A percentile compares a stretch with the other conserved stretches of the same genome.
Evolutionary conservation across 345 rosid genomes (phyloP).

Genomic region (Eucalyptus pauciflora): DNA sequence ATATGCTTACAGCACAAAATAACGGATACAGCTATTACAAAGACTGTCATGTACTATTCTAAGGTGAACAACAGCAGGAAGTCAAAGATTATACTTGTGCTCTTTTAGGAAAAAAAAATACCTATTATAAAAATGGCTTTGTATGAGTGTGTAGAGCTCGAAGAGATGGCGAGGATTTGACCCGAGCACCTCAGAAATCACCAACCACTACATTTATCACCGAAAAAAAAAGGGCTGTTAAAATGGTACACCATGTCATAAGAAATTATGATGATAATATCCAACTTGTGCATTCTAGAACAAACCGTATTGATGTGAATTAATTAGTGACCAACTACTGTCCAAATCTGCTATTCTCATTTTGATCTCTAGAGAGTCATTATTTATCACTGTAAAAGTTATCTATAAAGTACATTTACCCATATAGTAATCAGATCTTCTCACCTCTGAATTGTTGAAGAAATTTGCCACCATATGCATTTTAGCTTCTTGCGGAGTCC

Average conservation of each 20-base stretch:
- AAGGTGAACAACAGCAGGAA: background rate
- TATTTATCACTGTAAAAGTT: background rate
- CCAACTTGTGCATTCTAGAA: background rate
- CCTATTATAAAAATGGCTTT: constrained; percentile 64
- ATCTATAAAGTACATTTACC: no score
- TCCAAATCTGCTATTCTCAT: background rate
- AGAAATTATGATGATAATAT: background rate
- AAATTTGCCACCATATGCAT: constrained; percentile 86
- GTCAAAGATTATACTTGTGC: background rate
- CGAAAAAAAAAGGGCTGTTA: background rate
- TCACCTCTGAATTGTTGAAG: constrained; percentile 85
- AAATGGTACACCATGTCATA: background rate
- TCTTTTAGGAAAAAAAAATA: background rate
- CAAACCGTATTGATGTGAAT: background rate
- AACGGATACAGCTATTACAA: background rate
- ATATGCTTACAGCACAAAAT: background rate
- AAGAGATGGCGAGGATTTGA: constrained; percentile 80
- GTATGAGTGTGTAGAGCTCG: constrained; percentile 88
- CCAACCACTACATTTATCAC: constrained; percentile 47
- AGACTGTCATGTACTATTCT: background rate
- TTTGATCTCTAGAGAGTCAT: background rate
- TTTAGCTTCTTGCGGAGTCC: constrained; percentile 90
- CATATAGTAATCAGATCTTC: background rate
- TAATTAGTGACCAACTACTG: background rate
- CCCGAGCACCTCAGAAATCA: constrained; percentile 83